Percentiles rank a stretch among this genome's conserved stretches.
Evolutionary conservation across 2,329 filamentous ascomycete genomes (phyloP).

Genomic region (Xylariaceae sp.): DNA sequence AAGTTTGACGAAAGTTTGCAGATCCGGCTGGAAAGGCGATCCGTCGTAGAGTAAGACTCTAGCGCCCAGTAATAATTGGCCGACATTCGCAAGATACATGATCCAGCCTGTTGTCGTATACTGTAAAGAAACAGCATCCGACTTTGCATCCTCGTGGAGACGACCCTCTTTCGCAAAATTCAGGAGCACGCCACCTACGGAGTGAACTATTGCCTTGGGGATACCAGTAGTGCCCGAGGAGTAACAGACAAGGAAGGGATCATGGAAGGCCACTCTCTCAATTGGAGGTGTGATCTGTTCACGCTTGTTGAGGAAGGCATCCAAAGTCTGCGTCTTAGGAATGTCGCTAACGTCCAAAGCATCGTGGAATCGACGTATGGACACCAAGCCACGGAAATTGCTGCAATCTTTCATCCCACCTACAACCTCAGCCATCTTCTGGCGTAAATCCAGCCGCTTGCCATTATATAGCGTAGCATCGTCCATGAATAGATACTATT

Average conservation of each 20-base stretch:
- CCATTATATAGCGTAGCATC: conserved; percentile 82
- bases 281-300: conserved; percentile 54
- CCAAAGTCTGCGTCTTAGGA: conserved; percentile 53
- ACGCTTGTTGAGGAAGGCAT: conserved; percentile 51
- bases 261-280: conserved; percentile 69
- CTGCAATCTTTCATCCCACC: conserved; percentile 64
- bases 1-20: conserved; percentile 67
- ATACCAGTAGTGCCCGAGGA: conserved; percentile 82
- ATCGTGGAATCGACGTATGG: conserved; percentile 69
- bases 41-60: conserved; percentile 80
- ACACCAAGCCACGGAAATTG: conserved; percentile 69
- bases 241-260: conserved; percentile 80
- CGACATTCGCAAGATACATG: conserved; percentile 76
- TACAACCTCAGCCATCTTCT: conserved; percentile 74
- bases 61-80: conserved; percentile 64
- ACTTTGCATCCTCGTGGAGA: conserved; percentile 53
- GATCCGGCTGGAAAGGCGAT: conserved; percentile 76
- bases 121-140: conserved; percentile 56
- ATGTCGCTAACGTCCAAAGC: conserved; percentile 66
- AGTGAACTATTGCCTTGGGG: conserved; percentile 87
- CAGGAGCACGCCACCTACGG: conserved; percentile 68
- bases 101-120: conserved; percentile 83
- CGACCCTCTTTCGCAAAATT: conserved; percentile 63
- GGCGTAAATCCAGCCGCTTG: conserved; percentile 72
- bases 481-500: conserved; percentile 78